phyloP scores from a whole-genome alignment of 257 asterid genomes.

The Striga asiatica region DNA sequence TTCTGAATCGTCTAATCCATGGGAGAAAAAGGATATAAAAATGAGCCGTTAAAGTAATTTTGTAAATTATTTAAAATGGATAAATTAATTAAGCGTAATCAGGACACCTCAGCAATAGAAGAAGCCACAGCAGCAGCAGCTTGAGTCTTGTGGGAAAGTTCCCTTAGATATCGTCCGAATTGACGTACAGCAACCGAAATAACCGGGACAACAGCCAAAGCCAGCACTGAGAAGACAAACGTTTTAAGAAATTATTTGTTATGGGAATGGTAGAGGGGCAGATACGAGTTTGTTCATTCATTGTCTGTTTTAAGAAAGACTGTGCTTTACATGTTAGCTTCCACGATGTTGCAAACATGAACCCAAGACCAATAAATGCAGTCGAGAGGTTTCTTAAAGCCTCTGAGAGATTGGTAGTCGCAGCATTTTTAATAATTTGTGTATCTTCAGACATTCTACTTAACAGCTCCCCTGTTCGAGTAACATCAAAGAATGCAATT shows the following conservation, averaged over 20 bases:
- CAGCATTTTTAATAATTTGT: constrained; percentile 58
- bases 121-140: constrained; percentile 70
- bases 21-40: neutral
- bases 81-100: neutral
- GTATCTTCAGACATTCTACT: constrained; percentile 73
- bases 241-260: neutral
- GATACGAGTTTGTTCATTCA: neutral
- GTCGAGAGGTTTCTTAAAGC: constrained; percentile 54
- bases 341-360: constrained; percentile 65
- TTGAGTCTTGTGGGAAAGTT: constrained; percentile 59
- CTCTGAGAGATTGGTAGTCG: constrained; percentile 72
- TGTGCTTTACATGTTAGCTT: constrained; percentile 28
- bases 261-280: neutral
- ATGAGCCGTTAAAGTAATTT: neutral
- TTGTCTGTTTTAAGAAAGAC: neutral
- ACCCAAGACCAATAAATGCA: constrained; percentile 53
- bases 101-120: constrained; percentile 25
- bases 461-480: constrained; percentile 66
- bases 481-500: constrained; percentile 60
- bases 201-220: constrained; percentile 50
- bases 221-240: constrained; percentile 29
- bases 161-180: constrained; percentile 51
- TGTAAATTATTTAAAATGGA: neutral
- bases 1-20: neutral
- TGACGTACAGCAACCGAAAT: constrained; percentile 43